phyloP scores from a whole-genome alignment of 2,329 filamentous ascomycete species.

The Periconia digitata region DNA sequence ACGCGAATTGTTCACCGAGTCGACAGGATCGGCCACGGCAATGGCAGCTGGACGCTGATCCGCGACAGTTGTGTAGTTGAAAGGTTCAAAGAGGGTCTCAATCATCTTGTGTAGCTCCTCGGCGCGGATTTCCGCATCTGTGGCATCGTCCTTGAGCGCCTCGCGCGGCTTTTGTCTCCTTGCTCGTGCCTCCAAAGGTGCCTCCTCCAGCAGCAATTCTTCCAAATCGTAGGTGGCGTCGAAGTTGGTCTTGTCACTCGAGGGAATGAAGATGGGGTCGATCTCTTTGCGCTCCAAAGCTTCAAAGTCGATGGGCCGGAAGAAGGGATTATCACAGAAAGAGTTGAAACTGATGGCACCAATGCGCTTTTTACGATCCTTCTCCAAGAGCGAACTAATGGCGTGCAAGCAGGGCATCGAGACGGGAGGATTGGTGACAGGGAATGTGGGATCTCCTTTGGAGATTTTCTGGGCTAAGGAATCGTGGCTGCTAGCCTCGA shows the following conservation, averaged over 20 bases:
- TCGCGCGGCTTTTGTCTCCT: constrained; percentile 92
- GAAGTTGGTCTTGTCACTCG: constrained; percentile 97
- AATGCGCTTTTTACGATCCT: constrained; percentile 77
- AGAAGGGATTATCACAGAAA: constrained; percentile 88
- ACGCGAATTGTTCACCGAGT: constrained; percentile 32
- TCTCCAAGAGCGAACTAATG: constrained; percentile 79
- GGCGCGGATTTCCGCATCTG: constrained; percentile 89
- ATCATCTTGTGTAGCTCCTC: constrained; percentile 95
- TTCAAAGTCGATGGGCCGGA: constrained; percentile 80
- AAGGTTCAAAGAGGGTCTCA: constrained; percentile 88
- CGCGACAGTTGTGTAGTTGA: constrained; percentile 86
- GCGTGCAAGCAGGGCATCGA: constrained; percentile 86
- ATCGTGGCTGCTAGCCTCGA: constrained; percentile 85
- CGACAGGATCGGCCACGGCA: constrained; percentile 29
- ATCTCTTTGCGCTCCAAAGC: constrained; percentile 84
- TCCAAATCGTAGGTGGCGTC: constrained; percentile 98
- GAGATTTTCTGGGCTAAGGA: constrained; percentile 78
- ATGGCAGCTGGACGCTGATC: constrained; percentile 63
- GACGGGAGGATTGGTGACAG: constrained; percentile 89
- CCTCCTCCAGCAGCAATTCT: constrained; percentile 89
- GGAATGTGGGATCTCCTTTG: constrained; percentile 80
- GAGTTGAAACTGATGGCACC: constrained; percentile 80
- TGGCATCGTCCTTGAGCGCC: constrained; percentile 88
- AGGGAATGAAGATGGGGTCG: constrained; percentile 87
- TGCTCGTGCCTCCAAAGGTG: constrained; percentile 87